A percentile compares a stretch with the other conserved stretches of the same genome.
Evolutionary conservation across 306 rosid species (phyloP).

Genomic region (Cucumis hystrix): DNA sequence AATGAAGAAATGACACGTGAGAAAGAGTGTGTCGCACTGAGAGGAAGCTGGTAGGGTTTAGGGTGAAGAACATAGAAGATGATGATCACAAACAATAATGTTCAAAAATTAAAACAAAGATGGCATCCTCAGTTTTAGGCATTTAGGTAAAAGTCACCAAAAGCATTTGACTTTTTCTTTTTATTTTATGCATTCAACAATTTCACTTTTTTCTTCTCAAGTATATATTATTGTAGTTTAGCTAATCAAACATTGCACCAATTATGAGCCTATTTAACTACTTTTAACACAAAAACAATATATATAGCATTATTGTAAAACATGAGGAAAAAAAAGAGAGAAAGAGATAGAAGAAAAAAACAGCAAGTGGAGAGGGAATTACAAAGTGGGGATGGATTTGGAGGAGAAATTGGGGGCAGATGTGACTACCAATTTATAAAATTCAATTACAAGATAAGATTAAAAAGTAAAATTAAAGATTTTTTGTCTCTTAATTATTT

Average conservation of each 20-base stretch:
- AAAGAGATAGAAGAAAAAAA: too few relatives aligned
- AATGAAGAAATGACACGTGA: not conserved
- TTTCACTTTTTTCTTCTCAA: not conserved
- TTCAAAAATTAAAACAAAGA: not conserved
- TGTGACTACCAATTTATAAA: not conserved
- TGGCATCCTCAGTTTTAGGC: not conserved
- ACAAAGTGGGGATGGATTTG: not conserved
- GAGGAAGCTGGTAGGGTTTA: not conserved
- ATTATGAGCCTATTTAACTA: not conserved
- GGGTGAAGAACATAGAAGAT: not conserved
- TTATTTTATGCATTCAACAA: not conserved
- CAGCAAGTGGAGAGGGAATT: too few relatives aligned
- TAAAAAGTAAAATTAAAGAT: too few relatives aligned
- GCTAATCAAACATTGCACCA: not conserved
- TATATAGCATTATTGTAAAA: too few relatives aligned
- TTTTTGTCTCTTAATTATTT: too few relatives aligned
- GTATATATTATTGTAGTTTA: not conserved
- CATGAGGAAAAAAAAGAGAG: too few relatives aligned
- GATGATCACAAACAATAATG: too few relatives aligned
- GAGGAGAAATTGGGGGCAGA: not conserved
- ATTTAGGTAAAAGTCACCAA: not conserved
- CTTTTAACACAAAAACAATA: not conserved
- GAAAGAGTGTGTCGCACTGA: not conserved
- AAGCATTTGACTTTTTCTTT: not conserved
- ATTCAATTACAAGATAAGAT: not conserved